Evolutionary conservation across 257 asterid genomes (phyloP).

Genomic region (Paraleonurus japonicus): DNA sequence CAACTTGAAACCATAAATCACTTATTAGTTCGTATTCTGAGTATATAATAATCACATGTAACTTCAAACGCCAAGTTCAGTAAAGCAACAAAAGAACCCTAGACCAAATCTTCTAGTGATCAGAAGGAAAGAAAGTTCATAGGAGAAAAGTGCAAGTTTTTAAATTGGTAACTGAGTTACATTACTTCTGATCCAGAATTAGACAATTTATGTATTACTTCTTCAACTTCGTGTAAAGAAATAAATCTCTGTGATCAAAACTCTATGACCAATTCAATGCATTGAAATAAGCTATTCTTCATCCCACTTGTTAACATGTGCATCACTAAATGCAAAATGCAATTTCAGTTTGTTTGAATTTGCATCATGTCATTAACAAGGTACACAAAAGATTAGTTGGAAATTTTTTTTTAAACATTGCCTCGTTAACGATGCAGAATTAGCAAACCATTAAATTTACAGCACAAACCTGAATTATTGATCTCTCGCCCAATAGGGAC

Average conservation of each 20-base stretch:
- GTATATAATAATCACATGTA: background rate
- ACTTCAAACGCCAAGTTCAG: constrained; percentile 17
- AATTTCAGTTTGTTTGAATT: background rate
- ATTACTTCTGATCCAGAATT: background rate
- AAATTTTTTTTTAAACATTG: background rate
- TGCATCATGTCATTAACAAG: background rate
- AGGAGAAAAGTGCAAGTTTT: background rate
- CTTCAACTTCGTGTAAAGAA: background rate
- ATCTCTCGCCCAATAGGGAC: constrained; percentile 89
- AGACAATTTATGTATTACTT: background rate
- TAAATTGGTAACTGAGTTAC: background rate
- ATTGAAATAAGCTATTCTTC: too few relatives aligned
- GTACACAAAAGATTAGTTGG: background rate
- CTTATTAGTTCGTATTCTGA: background rate
- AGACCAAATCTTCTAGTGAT: background rate
- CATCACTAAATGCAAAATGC: background rate
- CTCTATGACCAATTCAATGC: constrained; percentile 2
- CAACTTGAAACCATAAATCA: background rate
- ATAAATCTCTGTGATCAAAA: background rate
- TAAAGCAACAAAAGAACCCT: background rate
- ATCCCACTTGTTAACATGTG: background rate
- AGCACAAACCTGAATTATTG: constrained; percentile 51
- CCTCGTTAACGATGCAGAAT: background rate
- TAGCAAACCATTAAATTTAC: constrained; percentile 1
- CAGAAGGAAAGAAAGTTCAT: background rate